phyloP scores from a whole-genome alignment of 768 basidiomycete genomes.

The Cystoderma amianthinum region DNA sequence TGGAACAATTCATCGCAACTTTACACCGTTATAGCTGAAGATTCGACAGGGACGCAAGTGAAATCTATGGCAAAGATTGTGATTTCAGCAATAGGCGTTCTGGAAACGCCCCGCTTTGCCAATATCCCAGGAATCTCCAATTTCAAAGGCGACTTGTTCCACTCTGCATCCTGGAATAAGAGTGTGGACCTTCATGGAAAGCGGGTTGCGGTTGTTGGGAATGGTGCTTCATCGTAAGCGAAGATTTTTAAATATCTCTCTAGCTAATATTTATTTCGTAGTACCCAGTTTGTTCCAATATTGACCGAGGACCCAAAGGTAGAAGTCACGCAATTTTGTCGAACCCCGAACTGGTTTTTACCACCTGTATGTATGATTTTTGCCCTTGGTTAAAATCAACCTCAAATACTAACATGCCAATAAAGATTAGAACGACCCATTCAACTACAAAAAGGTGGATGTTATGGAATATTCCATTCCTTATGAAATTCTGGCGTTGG shows the following conservation, averaged over 20 bases:
- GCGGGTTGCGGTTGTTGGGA: conserved; percentile 51
- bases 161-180: conserved; percentile 44
- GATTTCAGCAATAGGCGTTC: conserved; percentile 22
- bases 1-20: conserved; percentile 28
- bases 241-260: conserved; percentile 9
- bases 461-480: conserved; percentile 6
- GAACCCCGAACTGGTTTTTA: conserved; percentile 41
- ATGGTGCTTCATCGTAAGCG: conserved; percentile 47
- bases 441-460: conserved; percentile 10
- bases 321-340: conserved; percentile 40
- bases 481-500: conserved; percentile 8
- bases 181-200: conserved; percentile 26
- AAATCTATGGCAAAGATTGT: conserved; percentile 26
- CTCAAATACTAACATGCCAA: not conserved
- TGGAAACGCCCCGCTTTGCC: conserved; percentile 36
- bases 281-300: conserved; percentile 43
- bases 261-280: conserved; percentile 10
- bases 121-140: conserved; percentile 22
- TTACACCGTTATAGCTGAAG: not conserved
- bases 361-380: conserved; percentile 28
- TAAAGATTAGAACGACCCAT: too few relatives aligned
- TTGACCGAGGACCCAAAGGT: conserved; percentile 32
- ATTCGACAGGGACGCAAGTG: not conserved
- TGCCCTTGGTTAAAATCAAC: not conserved
- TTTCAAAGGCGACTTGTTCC: conserved; percentile 46